These are phyloP conservation scores for Coelastrella sp. DNA, from an alignment of 139 green algal species.

Conservation along the genomic window DNA sequence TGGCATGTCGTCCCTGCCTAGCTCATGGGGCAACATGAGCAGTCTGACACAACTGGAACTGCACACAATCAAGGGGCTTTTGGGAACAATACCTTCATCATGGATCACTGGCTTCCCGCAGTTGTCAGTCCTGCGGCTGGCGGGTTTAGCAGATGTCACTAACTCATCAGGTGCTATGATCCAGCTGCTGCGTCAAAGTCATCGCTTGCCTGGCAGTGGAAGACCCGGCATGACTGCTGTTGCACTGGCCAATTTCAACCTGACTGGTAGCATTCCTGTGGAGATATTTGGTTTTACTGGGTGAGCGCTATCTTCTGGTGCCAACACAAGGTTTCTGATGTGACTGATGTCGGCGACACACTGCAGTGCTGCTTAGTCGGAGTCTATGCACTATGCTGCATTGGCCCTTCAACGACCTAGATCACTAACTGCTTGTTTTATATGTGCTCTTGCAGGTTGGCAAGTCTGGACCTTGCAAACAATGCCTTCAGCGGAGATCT, in stretches of 20 bases:
- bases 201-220: neutral
- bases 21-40: neutral
- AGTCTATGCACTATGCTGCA: too few relatives aligned
- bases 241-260: neutral
- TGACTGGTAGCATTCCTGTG: conserved; percentile 25
- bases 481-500: conserved; percentile 27
- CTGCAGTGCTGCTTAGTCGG: too few relatives aligned
- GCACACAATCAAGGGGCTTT: neutral
- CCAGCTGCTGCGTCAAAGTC: neutral
- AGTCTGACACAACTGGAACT: neutral
- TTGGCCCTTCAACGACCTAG: too few relatives aligned
- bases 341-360: neutral
- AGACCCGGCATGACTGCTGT: conserved; percentile 1
- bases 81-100: neutral
- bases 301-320: neutral
- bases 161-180: neutral
- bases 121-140: neutral
- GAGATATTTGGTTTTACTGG: neutral
- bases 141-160: neutral
- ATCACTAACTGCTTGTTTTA: too few relatives aligned
- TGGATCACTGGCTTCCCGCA: conserved; percentile 23
- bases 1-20: neutral
- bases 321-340: too few relatives aligned
- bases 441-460: neutral
- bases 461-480: neutral